Evolutionary conservation across 768 basidiomycete genomes (phyloP), one percentile per base, ranked within the genome.

Genomic region (Russula emetica): DNA sequence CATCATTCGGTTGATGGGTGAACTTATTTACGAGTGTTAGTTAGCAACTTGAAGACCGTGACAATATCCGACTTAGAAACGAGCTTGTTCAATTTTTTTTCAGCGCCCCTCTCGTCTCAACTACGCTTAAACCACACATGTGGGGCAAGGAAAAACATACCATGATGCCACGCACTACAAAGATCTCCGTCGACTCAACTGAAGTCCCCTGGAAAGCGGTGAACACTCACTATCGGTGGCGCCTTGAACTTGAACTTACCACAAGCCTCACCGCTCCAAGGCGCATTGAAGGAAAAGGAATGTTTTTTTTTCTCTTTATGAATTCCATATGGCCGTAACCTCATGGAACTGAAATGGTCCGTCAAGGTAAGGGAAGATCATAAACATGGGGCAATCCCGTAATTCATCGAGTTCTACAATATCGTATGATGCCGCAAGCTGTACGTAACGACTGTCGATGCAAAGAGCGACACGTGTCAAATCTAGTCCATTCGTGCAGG

Each of bases 371-470:
- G 34, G 10, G n/a, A 36, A 26, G 14, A 24, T 20, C n/a, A 40
- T 49, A 38, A 14, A 16, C 49, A 14, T 24, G 47, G 56, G 24
- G 30, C 16, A 32, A 28, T 40, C n/a, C 34, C n/a, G 45, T 30
- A 28, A 49, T 60, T 60, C 18, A 60, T 58, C 22, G 51, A 59
- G 42, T 64, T 42, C 47, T 65, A 61, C 49, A 56, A 56, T 56
- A 56, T 61, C 36, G 36, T 64, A 55, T 50, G 34, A 55, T 24
- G 44, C 24, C 51, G 58, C 36, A 36, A 50, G 30, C 44, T 42
- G 58, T 59, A 52, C 59, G 59, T 61, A 61, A 65, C 32, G 55
- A 61, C 32, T 22, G 58, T 64, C 36, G 26, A 47, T 28, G 54
- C 22, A 52, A 61, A 14, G 64, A 57, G n/a, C 49, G 59, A 61